These are phyloP conservation scores for Phytomonas sp. DNA, from an alignment of 208 protist genomes.

Conservation along the genomic window DNA sequence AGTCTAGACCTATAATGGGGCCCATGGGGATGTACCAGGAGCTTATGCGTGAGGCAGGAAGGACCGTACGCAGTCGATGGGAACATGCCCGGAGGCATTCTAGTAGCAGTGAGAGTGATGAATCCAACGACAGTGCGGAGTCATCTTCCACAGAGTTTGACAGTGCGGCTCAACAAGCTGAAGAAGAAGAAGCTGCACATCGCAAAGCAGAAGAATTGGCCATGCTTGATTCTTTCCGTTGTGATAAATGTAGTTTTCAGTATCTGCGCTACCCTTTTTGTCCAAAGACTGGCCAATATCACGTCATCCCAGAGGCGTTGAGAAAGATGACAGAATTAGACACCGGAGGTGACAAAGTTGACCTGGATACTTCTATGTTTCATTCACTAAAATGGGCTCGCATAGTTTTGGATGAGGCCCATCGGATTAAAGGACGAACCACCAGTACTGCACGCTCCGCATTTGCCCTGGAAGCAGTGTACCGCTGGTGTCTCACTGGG, in stretches of 20 bases:
- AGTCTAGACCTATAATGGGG: constrained; percentile 35
- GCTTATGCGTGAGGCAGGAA: constrained; percentile 83
- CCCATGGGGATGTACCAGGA: constrained; percentile 87
- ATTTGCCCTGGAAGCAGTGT: constrained; percentile 68
- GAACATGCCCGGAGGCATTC: constrained; percentile 22
- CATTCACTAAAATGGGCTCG: constrained; percentile 81
- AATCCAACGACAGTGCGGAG: constrained; percentile 1
- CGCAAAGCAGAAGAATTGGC: constrained; percentile 17
- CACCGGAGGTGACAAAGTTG: constrained; percentile 63
- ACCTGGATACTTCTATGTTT: constrained; percentile 58
- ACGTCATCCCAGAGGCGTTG: constrained; percentile 55
- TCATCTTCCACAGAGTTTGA: constrained; percentile 15
- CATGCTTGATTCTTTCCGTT: constrained; percentile 39
- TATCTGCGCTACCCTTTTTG: constrained; percentile 77
- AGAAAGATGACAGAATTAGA: constrained; percentile 67
- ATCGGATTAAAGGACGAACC: constrained; percentile 87
- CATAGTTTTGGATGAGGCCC: constrained; percentile 91
- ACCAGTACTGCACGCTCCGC: constrained; percentile 81
- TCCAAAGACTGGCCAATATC: constrained; percentile 79
- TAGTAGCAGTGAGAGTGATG: constrained; percentile 16
- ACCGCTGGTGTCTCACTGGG: constrained; percentile 90
- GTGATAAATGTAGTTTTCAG: constrained; percentile 66
- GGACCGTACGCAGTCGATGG: constrained; percentile 78
- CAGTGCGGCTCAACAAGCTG: constrained; percentile 25
- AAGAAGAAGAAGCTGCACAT: constrained; percentile 20